Evolutionary conservation across 2,329 filamentous ascomycete genomes (phyloP), one percentile per base, ranked within the genome.

Genomic region (Epichloe gansuensis): DNA sequence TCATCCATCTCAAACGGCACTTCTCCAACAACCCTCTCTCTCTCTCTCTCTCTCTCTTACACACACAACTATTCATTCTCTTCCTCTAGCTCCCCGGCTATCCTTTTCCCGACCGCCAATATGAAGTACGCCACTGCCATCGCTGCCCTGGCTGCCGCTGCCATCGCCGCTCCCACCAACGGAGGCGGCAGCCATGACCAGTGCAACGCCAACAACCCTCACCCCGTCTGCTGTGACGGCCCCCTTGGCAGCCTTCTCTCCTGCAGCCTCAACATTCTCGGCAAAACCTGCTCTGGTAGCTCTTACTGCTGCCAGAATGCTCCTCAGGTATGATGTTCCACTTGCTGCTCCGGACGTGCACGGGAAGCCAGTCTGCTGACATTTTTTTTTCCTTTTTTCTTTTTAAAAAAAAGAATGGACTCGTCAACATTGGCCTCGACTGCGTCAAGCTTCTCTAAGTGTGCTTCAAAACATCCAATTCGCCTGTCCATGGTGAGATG

Each of bases 51-150:
- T 13, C 23, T 15, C 13, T 9, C 23, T 15, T 21, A 21, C 17
- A 21, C 17, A 21, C 2, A 3, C 39, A 51, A 25, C 43, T 25
- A 36, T 12, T 40, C 27, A 43, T 43, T 40, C 7, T 4, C 35
- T 17, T 31, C 34, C 35, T 40, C 9, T 9, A 31, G 27, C 27
- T 31, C 27, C 27, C 27, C 27, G 27, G 27, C 27, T 31, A 31
- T 31, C 27, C 8, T 9, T 31, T 31, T 31, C 27, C 31, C 36
- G 43, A 43, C 23, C 43, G 40, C 23, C 40, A 54, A 43, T 3
- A 54, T 54, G 53, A 54, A 54, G 53, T 52, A 13, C 46, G 23
- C 46, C 12, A 8, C 46, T 43, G 53, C 38, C 42, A 15, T 54
- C 25, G 12, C 46, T 27, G 50, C 46, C 31, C 49, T 54, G 8